A percentile compares a stretch with the other conserved stretches of the same genome.
Evolutionary conservation across 2,329 filamentous ascomycete species (phyloP).

Genomic region (Myriosclerotinia curreyana): DNA sequence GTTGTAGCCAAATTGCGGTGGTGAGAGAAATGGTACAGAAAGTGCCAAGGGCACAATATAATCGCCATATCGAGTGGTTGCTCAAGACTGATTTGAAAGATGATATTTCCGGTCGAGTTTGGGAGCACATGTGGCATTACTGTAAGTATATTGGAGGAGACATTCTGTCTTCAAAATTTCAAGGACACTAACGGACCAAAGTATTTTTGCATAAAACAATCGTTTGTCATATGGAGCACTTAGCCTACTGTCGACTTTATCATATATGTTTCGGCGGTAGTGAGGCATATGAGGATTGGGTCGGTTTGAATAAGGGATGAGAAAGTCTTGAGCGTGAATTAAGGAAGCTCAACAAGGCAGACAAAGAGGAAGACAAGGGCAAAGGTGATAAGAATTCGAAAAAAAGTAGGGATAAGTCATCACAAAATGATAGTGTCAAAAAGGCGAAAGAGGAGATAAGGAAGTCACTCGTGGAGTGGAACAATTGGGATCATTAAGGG

Average conservation of each 20-base stretch:
- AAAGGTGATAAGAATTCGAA: background rate
- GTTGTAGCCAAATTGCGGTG: conserved; percentile 64
- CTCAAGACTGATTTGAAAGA: conserved; percentile 52
- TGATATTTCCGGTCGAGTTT: conserved; percentile 54
- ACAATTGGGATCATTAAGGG: background rate
- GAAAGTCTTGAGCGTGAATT: background rate
- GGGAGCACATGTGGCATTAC: conserved; percentile 63
- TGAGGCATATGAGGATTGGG: conserved; percentile 28
- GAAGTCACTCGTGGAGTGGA: background rate
- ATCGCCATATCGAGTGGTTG: conserved; percentile 48
- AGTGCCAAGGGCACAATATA: conserved; percentile 46
- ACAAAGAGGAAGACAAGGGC: background rate
- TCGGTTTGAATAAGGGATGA: background rate
- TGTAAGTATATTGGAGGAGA: background rate
- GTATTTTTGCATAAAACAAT: conserved; percentile 31
- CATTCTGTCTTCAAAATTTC: background rate
- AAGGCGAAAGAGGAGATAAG: background rate
- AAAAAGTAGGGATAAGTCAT: background rate
- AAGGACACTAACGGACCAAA: background rate
- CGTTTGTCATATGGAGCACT: conserved; percentile 32
- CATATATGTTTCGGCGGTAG: conserved; percentile 33
- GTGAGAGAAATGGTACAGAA: conserved; percentile 50
- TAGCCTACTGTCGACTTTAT: conserved; percentile 33
- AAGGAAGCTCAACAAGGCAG: background rate
- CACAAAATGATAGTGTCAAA: background rate